Evolutionary conservation across 2,329 filamentous ascomycete genomes (phyloP), one percentile per base, ranked within the genome.

Genomic region (Macrophomina tecta): DNA sequence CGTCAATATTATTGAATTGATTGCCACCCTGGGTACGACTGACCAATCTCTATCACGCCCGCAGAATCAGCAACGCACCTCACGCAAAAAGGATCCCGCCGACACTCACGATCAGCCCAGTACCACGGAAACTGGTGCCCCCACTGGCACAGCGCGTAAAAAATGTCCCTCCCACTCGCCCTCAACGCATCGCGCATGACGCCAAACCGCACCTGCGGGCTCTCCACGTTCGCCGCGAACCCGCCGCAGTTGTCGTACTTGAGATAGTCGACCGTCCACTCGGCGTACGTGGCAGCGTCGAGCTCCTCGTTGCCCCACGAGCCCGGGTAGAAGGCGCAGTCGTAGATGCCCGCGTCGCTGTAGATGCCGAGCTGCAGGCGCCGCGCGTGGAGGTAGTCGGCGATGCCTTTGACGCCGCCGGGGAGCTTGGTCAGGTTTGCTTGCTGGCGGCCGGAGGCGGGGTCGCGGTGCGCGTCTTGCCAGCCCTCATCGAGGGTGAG

Each of bases 281-380:
- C 67, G 4, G 72, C 72, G 40, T 80, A 81, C 4, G 79, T 81
- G 6, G 75, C 70, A 0, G 81, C 79, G 62, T 84, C 82, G 4
- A 77, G 71, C 49, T 77, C 72, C 70, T 84, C 82, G 65, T 82
- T 71, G 5, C 74, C 74, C 45, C 78, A 76, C 0, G 79, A 79
- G 1, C 80, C 82, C 0, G 81, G 80, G 46, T 79, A 83, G 4
- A 75, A 79, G 4, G 79, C 80, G 67, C 82, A 84, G 6, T 81
- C 83, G 5, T 73, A 68, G 60, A 77, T 82, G 1, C 82, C 82
- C 0, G 81, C 75, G 56, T 83, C 81, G 38, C 78, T 77, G 65
- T 84, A 84, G 65, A 83, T 83, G 2, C 82, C 82, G n/a, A 82
- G 76, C 8, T 78, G 76, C 68, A 83, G 81, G 0, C 81, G 81